These are phyloP conservation scores for Onygenales sp. DNA, from an alignment of 2,329 filamentous ascomycete species.

Conservation along the genomic window DNA sequence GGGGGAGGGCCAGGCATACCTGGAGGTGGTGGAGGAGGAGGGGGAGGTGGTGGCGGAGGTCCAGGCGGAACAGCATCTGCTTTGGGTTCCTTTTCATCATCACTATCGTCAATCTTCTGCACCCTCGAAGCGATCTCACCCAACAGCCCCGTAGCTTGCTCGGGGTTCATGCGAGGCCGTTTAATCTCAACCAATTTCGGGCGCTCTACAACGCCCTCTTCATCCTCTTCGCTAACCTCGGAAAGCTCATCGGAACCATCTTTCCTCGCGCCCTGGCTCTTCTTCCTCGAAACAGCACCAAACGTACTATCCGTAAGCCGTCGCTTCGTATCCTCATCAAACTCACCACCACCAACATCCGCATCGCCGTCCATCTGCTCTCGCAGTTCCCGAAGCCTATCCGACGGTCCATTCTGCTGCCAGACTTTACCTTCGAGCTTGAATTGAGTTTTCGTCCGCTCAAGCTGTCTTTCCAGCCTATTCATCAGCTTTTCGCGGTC, in stretches of 20 bases:
- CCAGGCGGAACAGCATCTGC: constrained; percentile 16
- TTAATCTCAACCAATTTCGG: constrained; percentile 66
- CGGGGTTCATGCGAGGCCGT: constrained; percentile 54
- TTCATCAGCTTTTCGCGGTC: constrained; percentile 90
- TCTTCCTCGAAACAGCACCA: constrained; percentile 57
- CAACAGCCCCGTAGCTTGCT: constrained; percentile 58
- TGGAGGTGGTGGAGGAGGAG: constrained; percentile 35
- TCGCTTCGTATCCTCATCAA: constrained; percentile 46
- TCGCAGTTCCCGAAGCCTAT: constrained; percentile 80
- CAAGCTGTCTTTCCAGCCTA: constrained; percentile 86
- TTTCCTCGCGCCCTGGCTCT: constrained; percentile 30
- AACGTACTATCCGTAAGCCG: constrained; percentile 66
- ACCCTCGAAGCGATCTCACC: constrained; percentile 67
- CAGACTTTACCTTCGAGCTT: constrained; percentile 91
- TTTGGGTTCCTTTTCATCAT: constrained; percentile 35
- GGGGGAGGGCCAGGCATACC: constrained; percentile 32
- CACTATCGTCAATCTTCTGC: constrained; percentile 63
- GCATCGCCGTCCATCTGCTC: constrained; percentile 81
- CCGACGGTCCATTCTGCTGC: constrained; percentile 79
- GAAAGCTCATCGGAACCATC: constrained; percentile 29
- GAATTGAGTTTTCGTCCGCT: constrained; percentile 94
- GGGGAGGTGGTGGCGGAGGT: constrained; percentile 40
- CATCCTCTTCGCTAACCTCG: constrained; percentile 46
- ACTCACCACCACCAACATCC: constrained; percentile 40
- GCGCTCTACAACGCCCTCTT: constrained; percentile 64